Conservation (phyloP, 352 stramenopile species). For the Phytopythium kandeliae region DNA sequence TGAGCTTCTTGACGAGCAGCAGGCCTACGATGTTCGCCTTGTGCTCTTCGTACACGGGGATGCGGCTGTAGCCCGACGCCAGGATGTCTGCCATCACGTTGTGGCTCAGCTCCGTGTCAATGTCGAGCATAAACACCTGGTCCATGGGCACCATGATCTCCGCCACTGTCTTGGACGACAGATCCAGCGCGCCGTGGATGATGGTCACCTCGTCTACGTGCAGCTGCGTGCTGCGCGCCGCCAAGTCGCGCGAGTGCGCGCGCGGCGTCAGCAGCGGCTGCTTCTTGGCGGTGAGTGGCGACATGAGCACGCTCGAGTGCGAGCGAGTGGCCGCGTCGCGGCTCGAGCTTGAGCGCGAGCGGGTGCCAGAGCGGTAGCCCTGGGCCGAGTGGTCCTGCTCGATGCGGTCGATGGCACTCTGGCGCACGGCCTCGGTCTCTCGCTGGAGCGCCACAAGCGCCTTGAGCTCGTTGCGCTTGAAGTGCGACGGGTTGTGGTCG, state of each 20-base stretch:
- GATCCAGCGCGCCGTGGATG: slow-evolving; percentile 87
- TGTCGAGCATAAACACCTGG: slow-evolving; percentile 82
- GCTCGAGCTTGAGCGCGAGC: slow-evolving; percentile 9
- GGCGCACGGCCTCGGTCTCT: slow-evolving; percentile 39
- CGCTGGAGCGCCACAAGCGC: slow-evolving; percentile 80
- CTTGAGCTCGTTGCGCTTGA: slow-evolving; percentile 89
- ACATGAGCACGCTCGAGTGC: slow-evolving; percentile 16
- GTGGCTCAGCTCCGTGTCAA: slow-evolving; percentile 67
- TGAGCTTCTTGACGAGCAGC: slow-evolving; percentile 86
- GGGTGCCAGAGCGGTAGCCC: slow-evolving; percentile 6
- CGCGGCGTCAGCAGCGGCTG: slow-evolving; percentile 22
- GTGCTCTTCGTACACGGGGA: slow-evolving; percentile 84
- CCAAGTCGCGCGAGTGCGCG: slow-evolving; percentile 23
- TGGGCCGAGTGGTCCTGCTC: slow-evolving; percentile 3
- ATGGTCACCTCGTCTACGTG: slow-evolving; percentile 89
- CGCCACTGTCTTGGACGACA: slow-evolving; percentile 81
- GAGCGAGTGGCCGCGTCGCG: neutral
- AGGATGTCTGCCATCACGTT: slow-evolving; percentile 82
- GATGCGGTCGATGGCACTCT: slow-evolving; percentile 25
- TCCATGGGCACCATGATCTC: slow-evolving; percentile 87
- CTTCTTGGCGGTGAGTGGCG: slow-evolving; percentile 12
- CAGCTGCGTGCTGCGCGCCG: slow-evolving; percentile 34
- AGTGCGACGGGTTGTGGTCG: slow-evolving; percentile 67
- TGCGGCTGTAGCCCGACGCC: slow-evolving; percentile 76
- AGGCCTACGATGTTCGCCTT: slow-evolving; percentile 77